Evolutionary conservation across 179 eudicot species (phyloP).

Genomic region (Patellifolia procumbens): DNA sequence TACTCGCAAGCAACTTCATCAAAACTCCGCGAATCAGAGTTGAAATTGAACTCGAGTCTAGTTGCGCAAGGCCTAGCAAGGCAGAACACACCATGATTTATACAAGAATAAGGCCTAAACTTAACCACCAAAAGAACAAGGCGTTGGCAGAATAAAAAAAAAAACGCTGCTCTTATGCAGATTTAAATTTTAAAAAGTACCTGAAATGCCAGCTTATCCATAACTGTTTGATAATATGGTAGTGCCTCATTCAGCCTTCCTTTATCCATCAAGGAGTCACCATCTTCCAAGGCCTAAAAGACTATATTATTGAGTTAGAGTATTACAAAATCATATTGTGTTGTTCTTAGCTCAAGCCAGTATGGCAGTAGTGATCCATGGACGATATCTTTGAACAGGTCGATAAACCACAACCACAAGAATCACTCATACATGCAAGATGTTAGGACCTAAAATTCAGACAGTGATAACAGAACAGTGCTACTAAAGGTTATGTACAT

Average conservation of each 20-base stretch:
- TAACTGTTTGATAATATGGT: conserved; percentile 71
- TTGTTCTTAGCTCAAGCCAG: neutral
- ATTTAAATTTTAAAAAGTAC: conserved; percentile 30
- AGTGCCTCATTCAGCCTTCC: conserved; percentile 82
- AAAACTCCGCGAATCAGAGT: no score
- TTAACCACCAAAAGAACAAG: neutral
- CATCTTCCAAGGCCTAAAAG: conserved; percentile 74
- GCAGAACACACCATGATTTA: neutral
- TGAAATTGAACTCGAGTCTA: no score
- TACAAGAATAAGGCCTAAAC: neutral
- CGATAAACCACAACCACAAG: neutral
- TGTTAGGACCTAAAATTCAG: neutral
- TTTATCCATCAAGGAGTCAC: conserved; percentile 76
- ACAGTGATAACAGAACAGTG: neutral
- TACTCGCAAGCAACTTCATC: no score
- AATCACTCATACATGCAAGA: neutral
- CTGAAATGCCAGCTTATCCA: conserved; percentile 79
- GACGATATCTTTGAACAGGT: no score
- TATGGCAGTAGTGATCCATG: neutral
- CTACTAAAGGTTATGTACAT: neutral
- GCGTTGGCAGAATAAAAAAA: neutral
- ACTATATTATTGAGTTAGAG: conserved; percentile 37
- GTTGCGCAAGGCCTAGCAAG: no score
- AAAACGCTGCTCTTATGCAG: neutral
- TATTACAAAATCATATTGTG: neutral